Conservation (phyloP, 2,329 filamentous ascomycete genomes). For the Cladorrhinum sp. region DNA sequence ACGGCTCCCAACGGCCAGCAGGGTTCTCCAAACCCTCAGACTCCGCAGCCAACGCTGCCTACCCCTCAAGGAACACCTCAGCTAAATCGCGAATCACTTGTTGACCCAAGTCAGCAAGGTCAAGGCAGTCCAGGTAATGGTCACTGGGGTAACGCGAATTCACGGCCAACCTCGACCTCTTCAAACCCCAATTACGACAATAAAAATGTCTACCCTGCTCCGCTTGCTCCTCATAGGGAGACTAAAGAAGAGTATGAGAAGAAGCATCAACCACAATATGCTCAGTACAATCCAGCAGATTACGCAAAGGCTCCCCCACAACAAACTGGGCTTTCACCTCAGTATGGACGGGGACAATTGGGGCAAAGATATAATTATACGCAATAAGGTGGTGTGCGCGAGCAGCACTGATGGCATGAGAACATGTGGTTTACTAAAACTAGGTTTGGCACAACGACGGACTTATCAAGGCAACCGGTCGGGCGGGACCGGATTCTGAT, state of each 20-base stretch:
- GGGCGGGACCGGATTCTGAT: background rate
- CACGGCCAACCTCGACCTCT: slow-evolving; percentile 37
- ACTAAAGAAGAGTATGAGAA: slow-evolving; percentile 42
- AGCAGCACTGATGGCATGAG: background rate
- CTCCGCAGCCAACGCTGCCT: slow-evolving; percentile 29
- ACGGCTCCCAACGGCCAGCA: slow-evolving; percentile 14
- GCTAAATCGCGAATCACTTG: slow-evolving; percentile 32
- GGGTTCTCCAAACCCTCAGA: slow-evolving; percentile 29
- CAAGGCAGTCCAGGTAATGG: slow-evolving; percentile 21
- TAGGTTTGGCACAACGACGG: background rate
- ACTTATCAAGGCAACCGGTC: background rate
- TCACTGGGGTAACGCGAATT: slow-evolving; percentile 39
- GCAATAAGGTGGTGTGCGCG: slow-evolving; percentile 2
- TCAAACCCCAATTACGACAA: slow-evolving; percentile 38
- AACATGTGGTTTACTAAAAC: background rate
- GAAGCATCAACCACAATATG: slow-evolving; percentile 24
- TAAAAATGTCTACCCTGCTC: slow-evolving; percentile 41
- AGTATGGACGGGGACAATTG: slow-evolving; percentile 20
- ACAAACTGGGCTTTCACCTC: slow-evolving; percentile 8
- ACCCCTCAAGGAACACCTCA: slow-evolving; percentile 13
- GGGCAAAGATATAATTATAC: slow-evolving; percentile 17
- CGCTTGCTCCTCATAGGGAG: slow-evolving; percentile 48
- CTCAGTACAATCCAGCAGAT: slow-evolving; percentile 40
- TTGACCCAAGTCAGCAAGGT: slow-evolving; percentile 9
- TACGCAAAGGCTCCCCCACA: slow-evolving; percentile 30